These are phyloP conservation scores for Gnetum montanum DNA, from an alignment of 75 land plant species.

Conservation along the genomic window DNA sequence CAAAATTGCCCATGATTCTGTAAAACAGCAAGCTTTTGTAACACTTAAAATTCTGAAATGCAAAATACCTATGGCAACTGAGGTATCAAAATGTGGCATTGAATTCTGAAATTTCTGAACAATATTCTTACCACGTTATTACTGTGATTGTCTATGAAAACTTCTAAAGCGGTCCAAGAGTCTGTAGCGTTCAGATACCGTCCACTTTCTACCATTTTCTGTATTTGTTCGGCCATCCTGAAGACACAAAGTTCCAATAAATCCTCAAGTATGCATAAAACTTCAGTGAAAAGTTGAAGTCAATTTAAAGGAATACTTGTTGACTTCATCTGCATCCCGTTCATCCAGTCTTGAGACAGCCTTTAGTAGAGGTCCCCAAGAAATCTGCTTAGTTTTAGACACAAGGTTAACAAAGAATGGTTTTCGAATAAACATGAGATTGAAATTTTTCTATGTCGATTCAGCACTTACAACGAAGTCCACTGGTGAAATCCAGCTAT, in stretches of 20 bases:
- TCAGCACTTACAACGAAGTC: slow-evolving; percentile 62
- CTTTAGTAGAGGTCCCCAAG: slow-evolving; percentile 84
- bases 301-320: slow-evolving; percentile 9
- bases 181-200: slow-evolving; percentile 28
- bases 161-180: slow-evolving; percentile 35
- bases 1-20: too few relatives aligned
- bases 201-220: slow-evolving; percentile 23
- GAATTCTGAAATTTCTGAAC: too few relatives aligned
- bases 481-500: slow-evolving; percentile 88
- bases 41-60: too few relatives aligned
- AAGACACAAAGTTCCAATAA: background rate
- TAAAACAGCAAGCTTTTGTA: too few relatives aligned
- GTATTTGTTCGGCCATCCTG: slow-evolving; percentile 42
- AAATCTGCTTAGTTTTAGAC: slow-evolving; percentile 32
- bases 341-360: slow-evolving; percentile 68
- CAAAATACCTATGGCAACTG: too few relatives aligned
- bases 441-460: background rate
- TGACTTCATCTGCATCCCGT: slow-evolving; percentile 18
- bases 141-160: slow-evolving; percentile 1
- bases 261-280: background rate
- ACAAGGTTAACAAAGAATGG: background rate
- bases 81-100: too few relatives aligned
- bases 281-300: background rate
- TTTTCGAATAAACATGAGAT: background rate
- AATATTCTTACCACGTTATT: slow-evolving; percentile 17